A percentile compares a stretch with the other conserved stretches of the same genome.
phyloP scores from a whole-genome alignment of 208 protist genomes.

The Lotmaria passim region DNA sequence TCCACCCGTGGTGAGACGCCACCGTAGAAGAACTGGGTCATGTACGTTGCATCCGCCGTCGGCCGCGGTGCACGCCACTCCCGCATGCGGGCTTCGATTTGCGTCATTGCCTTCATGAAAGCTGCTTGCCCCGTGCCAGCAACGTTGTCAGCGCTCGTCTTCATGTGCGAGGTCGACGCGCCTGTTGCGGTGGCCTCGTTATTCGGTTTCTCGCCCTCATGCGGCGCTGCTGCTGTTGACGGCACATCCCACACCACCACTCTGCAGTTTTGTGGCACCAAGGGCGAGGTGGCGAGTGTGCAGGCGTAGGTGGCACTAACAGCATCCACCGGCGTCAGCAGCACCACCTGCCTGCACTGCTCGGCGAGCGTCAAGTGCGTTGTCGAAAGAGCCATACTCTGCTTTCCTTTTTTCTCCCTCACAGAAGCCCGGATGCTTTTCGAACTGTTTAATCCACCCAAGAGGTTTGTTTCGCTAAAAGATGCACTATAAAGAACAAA shows the following conservation, averaged over 20 bases:
- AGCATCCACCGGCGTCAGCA: slow-evolving; percentile 17
- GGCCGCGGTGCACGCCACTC: slow-evolving; percentile 10
- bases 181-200: background rate
- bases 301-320: slow-evolving; percentile 26
- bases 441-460: too few relatives aligned
- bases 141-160: background rate
- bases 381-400: slow-evolving; percentile 3
- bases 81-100: slow-evolving; percentile 7
- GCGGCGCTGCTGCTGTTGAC: background rate
- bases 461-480: background rate
- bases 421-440: too few relatives aligned
- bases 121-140: background rate
- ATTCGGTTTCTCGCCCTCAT: background rate
- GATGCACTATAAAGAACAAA: background rate
- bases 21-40: slow-evolving; percentile 40
- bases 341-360: slow-evolving; percentile 29
- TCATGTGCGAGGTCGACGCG: background rate
- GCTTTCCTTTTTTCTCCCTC: slow-evolving; percentile 13
- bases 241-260: slow-evolving; percentile 17
- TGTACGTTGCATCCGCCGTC: slow-evolving; percentile 16
- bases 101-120: slow-evolving; percentile 6
- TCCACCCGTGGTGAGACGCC: slow-evolving; percentile 23
- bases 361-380: slow-evolving; percentile 21
- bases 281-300: slow-evolving; percentile 24
- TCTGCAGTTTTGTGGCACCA: slow-evolving; percentile 24